Conservation (phyloP, 768 basidiomycete genomes). For the Udeniomyces megalosporus region DNA sequence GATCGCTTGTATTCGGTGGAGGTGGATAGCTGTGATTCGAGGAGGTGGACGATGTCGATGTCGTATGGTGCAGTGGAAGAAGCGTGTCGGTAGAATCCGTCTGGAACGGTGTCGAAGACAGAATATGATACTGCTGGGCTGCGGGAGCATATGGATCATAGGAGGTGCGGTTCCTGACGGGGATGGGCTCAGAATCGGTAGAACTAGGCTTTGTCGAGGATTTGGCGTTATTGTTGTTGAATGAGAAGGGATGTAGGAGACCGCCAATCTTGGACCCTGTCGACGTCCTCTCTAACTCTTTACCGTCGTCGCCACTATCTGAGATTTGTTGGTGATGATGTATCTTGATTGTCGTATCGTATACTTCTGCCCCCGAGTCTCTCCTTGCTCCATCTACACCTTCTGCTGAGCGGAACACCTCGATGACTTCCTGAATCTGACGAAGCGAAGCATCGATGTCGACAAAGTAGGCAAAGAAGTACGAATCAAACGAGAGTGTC, state of each 20-base stretch:
- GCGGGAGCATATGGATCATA: neutral
- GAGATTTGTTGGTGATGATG: neutral
- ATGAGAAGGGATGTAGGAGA: slow-evolving; percentile 19
- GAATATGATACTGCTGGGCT: neutral
- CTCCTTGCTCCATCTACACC: too few relatives aligned
- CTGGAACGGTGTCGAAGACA: neutral
- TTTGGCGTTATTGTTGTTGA: neutral
- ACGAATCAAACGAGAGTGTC: slow-evolving; percentile 38
- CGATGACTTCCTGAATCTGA: slow-evolving; percentile 63
- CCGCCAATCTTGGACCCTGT: slow-evolving; percentile 9
- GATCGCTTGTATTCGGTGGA: neutral
- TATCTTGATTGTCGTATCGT: slow-evolving; percentile 15
- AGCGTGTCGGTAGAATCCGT: neutral
- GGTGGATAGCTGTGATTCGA: neutral
- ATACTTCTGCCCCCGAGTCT: slow-evolving; percentile 8
- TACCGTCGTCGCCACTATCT: neutral
- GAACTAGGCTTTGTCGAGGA: neutral
- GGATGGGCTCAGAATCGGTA: neutral
- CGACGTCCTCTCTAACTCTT: neutral
- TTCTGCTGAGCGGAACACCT: too few relatives aligned
- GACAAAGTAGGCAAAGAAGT: slow-evolving; percentile 88
- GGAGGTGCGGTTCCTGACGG: neutral
- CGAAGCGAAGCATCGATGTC: slow-evolving; percentile 60
- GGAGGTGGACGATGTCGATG: neutral
- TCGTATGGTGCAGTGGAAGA: neutral